Percentiles rank a stretch among this genome's conserved stretches.
Evolutionary conservation across 805 yeast species (phyloP).

Genomic region (Brettanomyces naardenensis): DNA sequence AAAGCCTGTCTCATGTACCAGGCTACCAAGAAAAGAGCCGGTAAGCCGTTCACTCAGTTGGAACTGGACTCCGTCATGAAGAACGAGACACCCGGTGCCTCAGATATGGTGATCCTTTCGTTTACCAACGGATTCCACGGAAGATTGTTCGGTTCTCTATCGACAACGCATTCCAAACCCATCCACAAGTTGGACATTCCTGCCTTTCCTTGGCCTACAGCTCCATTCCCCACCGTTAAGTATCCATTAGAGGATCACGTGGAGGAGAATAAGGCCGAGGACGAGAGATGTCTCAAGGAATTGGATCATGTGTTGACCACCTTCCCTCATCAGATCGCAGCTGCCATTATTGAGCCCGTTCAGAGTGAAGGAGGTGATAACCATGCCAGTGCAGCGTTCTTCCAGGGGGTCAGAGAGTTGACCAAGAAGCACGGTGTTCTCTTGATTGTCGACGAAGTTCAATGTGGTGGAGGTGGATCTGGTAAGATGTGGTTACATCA

Average conservation of each 20-base stretch:
- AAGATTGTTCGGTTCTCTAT: slow-evolving; percentile 46
- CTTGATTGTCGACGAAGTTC: slow-evolving; percentile 66
- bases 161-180: slow-evolving; percentile 50
- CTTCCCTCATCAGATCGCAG: slow-evolving; percentile 41
- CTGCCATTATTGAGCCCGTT: slow-evolving; percentile 50
- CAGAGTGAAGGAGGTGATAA: slow-evolving; percentile 76
- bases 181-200: slow-evolving; percentile 52
- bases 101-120: slow-evolving; percentile 45
- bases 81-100: slow-evolving; percentile 43
- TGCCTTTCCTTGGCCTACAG: slow-evolving; percentile 53
- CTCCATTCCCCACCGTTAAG: slow-evolving; percentile 67
- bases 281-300: slow-evolving; percentile 36
- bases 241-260: slow-evolving; percentile 72
- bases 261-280: slow-evolving; percentile 43
- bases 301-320: slow-evolving; percentile 33
- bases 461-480: slow-evolving; percentile 68
- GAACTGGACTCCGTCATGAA: slow-evolving; percentile 42
- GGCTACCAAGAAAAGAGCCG: slow-evolving; percentile 41
- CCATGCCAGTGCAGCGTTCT: slow-evolving; percentile 54
- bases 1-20: slow-evolving; percentile 66
- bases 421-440: slow-evolving; percentile 50
- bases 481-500: slow-evolving; percentile 73
- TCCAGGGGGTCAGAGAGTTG: slow-evolving; percentile 54
- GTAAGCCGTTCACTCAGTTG: slow-evolving; percentile 34
- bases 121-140: slow-evolving; percentile 52